These are phyloP conservation scores for Podaxis rugospora DNA, from an alignment of 768 basidiomycete genomes.

Conservation along the genomic window DNA sequence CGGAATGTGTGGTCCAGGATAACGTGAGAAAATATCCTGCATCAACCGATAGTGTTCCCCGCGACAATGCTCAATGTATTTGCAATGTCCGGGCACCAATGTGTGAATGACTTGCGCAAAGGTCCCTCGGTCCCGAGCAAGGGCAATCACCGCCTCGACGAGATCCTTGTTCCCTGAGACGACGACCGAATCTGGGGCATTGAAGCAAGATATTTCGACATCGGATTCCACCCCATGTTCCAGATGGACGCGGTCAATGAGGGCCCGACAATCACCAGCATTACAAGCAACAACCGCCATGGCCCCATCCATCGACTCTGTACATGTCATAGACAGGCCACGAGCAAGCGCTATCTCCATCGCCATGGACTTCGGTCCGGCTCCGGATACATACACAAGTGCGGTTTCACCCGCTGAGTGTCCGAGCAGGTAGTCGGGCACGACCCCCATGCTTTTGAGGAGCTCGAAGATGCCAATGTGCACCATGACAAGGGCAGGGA, in stretches of 20 bases:
- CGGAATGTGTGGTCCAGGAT: constrained; percentile 24
- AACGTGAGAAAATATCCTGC: constrained; percentile 28
- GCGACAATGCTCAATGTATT: constrained; percentile 31
- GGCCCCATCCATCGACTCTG: constrained; percentile 30
- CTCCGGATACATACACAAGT: constrained; percentile 38
- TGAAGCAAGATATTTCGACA: constrained; percentile 39
- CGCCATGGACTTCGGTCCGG: constrained; percentile 33
- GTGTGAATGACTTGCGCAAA: constrained; percentile 34
- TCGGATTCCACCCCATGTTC: constrained; percentile 10
- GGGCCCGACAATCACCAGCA: constrained; percentile 19
- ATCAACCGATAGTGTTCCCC: constrained; percentile 22
- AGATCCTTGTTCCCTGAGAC: constrained; percentile 27
- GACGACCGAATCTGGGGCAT: constrained; percentile 31
- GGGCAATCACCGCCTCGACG: constrained; percentile 26
- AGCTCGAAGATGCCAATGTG: constrained; percentile 44
- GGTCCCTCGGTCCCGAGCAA: constrained; percentile 23
- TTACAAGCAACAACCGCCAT: constrained; percentile 42
- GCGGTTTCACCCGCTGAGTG: constrained; percentile 48
- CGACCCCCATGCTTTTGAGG: constrained; percentile 28
- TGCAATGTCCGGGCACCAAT: constrained; percentile 33
- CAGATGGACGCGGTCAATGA: constrained; percentile 18
- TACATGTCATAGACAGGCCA: constrained; percentile 28
- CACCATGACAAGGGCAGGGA: constrained; percentile 38
- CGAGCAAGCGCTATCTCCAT: constrained; percentile 40
- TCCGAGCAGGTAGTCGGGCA: constrained; percentile 35